Evolutionary conservation across 148 eudicot genomes (phyloP), one percentile per base, ranked within the genome.

Genomic region (Vaccinium darrowii): DNA sequence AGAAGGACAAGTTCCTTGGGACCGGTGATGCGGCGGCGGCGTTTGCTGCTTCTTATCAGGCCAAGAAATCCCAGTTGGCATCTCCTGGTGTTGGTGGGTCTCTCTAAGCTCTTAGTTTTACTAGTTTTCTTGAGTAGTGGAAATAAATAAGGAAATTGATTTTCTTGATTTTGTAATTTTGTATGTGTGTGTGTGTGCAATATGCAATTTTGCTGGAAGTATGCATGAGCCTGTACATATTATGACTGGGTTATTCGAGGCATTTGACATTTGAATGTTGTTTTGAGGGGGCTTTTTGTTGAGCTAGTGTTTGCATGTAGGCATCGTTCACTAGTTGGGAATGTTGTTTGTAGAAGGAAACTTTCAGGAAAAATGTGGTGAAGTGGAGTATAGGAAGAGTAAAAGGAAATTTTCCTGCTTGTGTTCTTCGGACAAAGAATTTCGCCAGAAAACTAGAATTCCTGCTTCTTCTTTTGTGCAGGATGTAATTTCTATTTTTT

Each of bases 41-140:
- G 50, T 87, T 90, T 8, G 83, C 88, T 8, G 81, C 88, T 77
- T 92, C 88, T 6, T 69, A 69, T 69, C 36, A 33, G 36, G 81
- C 90, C 6, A 92, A 88, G 90, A 92, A 92, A 85, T 71, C 86
- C 62, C 76, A 81, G 54, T 71, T 88, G 36, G 77, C 69, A 81
- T 81, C 92, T 76, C 86, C 86, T 51, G 92, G 94, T 89, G 75
- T 86, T 56, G 92, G 94, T 90, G 78, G 76, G 87, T 79, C 13
- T 74, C 78, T 71, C 62, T 83, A 73, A 57, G 15, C 36, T 23
- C 16, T 43, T 81, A 43, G 47, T 43, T 43, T 43, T 43, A 43
- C 47, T 43, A 43, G 47, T 43, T 43, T 43, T 9, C 12, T 75
- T 19, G 11, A 82, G 56, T 27, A 12, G 47, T 43, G 47, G 0